Conservation (phyloP, 169 alveolate species). For the Eimeria falciformis region DNA sequence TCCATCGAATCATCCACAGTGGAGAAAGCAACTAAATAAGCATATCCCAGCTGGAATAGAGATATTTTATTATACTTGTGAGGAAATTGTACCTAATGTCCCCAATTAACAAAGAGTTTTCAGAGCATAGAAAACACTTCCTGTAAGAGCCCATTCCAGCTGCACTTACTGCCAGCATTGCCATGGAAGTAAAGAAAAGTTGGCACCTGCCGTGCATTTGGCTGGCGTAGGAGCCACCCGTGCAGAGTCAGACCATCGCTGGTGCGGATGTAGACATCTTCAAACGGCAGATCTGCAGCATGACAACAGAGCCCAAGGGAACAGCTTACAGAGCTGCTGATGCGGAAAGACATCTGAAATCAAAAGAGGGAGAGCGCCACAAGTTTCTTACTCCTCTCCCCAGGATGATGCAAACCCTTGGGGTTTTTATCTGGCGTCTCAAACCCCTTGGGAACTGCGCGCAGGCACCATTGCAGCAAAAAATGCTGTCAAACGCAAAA, state of each 20-base stretch:
- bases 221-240: conserved; percentile 63
- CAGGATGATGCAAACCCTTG: conserved; percentile 54
- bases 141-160: too few species aligned
- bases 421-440: conserved; percentile 53
- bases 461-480: background rate
- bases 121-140: too few species aligned
- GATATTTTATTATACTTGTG: too few species aligned
- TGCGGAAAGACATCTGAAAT: background rate
- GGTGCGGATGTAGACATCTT: conserved; percentile 65
- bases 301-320: background rate
- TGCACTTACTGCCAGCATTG: conserved; percentile 76
- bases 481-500: background rate
- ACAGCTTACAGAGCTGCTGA: background rate
- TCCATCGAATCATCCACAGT: too few species aligned
- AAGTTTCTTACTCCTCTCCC: conserved; percentile 35
- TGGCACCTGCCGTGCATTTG: conserved; percentile 64
- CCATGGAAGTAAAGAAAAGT: conserved; percentile 78
- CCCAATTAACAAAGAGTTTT: too few species aligned
- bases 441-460: conserved; percentile 55
- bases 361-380: background rate
- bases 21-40: too few species aligned
- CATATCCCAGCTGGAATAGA: too few species aligned
- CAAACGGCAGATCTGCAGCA: conserved; percentile 69
- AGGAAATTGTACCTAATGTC: too few species aligned
- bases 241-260: conserved; percentile 73